These are phyloP conservation scores for Galerina marginata DNA, from an alignment of 768 basidiomycete genomes.

Conservation along the genomic window DNA sequence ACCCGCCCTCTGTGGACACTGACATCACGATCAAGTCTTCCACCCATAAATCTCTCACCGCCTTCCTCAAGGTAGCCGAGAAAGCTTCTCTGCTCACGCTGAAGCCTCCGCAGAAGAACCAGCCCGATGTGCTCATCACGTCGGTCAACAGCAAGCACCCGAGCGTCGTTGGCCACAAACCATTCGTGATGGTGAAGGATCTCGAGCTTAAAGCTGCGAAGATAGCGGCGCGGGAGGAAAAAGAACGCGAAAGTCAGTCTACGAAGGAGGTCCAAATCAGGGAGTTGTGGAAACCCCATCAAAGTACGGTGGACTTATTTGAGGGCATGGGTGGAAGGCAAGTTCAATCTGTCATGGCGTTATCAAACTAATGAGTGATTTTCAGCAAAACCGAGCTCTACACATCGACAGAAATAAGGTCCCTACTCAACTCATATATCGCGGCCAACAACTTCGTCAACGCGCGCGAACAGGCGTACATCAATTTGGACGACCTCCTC, in stretches of 20 bases:
- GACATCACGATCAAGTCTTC: conserved; percentile 81
- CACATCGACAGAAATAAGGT: conserved; percentile 58
- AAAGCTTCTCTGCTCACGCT: conserved; percentile 75
- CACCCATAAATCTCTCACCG: conserved; percentile 77
- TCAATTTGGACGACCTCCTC: conserved; percentile 67
- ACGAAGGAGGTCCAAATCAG: conserved; percentile 59
- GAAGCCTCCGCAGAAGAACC: conserved; percentile 64
- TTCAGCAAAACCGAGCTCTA: conserved; percentile 60
- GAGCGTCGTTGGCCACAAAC: conserved; percentile 54
- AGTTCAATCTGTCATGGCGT: conserved; percentile 25
- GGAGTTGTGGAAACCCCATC: conserved; percentile 81
- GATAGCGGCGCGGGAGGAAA: conserved; percentile 59
- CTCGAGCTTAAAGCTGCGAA: conserved; percentile 68
- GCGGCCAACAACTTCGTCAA: conserved; percentile 66
- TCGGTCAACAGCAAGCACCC: conserved; percentile 63
- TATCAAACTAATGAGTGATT: background rate
- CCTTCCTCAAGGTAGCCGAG: conserved; percentile 79
- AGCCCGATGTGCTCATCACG: conserved; percentile 60
- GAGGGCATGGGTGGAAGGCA: conserved; percentile 67
- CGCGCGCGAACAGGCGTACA: conserved; percentile 64
- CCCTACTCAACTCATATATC: conserved; percentile 68
- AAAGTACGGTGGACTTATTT: conserved; percentile 61
- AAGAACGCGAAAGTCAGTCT: conserved; percentile 49
- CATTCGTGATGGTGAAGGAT: conserved; percentile 68
- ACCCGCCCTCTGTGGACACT: conserved; percentile 38